Percentiles rank a stretch among this genome's conserved stretches.
Conservation (phyloP, 306 rosid genomes). For the Ziziphus jujuba region DNA sequence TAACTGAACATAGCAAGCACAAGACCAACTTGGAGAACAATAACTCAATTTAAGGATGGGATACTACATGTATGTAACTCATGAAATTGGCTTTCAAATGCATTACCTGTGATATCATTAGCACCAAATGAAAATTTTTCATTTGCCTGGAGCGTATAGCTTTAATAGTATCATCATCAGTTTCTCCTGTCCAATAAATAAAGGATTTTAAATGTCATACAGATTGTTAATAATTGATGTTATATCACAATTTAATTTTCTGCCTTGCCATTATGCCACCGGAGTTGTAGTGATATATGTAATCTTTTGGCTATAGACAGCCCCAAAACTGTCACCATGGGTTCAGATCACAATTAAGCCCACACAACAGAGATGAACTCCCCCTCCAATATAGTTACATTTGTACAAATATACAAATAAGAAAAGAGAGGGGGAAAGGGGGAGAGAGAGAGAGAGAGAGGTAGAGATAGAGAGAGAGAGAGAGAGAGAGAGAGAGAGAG, state of each 20-base stretch:
- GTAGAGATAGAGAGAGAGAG: too few species aligned
- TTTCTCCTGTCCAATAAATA: slow-evolving; percentile 65
- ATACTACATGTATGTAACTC: background rate
- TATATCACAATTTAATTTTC: background rate
- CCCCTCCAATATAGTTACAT: background rate
- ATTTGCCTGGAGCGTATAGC: slow-evolving; percentile 83
- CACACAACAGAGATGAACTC: background rate
- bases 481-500: too few species aligned
- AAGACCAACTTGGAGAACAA: background rate
- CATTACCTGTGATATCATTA: slow-evolving; percentile 81
- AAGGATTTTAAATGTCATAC: background rate
- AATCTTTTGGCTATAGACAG: background rate
- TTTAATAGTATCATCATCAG: slow-evolving; percentile 51
- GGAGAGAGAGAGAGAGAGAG: too few species aligned
- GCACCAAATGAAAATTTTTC: slow-evolving; percentile 89
- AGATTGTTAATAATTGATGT: background rate
- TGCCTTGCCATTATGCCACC: slow-evolving; percentile 1
- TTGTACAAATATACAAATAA: background rate
- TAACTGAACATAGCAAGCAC: background rate
- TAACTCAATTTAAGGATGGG: background rate
- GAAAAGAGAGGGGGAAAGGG: too few species aligned
- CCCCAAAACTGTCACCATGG: slow-evolving; percentile 5
- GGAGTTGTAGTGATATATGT: background rate
- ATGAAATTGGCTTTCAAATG: slow-evolving; percentile 19
- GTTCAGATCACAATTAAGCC: slow-evolving; percentile 5